Evolutionary conservation across 2,329 filamentous ascomycete genomes (phyloP).

Genomic region (Colletotrichum sp.): DNA sequence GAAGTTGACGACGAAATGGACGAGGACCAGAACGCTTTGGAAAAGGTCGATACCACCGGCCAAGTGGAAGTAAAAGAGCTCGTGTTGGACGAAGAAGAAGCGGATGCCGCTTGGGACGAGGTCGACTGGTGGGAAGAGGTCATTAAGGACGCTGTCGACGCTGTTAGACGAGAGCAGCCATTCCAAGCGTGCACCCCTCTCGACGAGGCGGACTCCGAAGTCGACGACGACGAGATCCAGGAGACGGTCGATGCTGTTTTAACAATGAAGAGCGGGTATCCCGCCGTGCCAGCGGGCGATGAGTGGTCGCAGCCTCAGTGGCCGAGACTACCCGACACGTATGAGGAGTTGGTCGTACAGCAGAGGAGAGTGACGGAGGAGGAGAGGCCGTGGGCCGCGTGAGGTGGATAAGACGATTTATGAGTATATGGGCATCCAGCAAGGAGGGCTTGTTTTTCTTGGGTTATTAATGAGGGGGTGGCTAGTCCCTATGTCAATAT

Average conservation of each 20-base stretch:
- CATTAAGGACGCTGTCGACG: conserved; percentile 19
- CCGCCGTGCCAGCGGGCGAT: conserved; percentile 4
- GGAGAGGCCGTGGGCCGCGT: background rate
- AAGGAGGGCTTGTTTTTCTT: background rate
- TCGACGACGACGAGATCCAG: conserved; percentile 12
- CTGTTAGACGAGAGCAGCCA: conserved; percentile 3
- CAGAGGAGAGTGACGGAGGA: conserved; percentile 6
- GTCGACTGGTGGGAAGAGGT: conserved; percentile 17
- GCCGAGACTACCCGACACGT: conserved; percentile 15
- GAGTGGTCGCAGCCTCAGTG: conserved; percentile 22
- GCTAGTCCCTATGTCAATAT: background rate
- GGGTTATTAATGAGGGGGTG: background rate
- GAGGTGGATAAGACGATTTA: background rate
- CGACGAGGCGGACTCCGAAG: conserved; percentile 20
- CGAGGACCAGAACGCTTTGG: background rate
- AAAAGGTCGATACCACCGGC: background rate
- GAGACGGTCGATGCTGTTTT: conserved; percentile 19
- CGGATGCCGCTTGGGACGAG: conserved; percentile 3
- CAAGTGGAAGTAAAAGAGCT: background rate
- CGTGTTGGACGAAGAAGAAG: background rate
- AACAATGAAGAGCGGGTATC: conserved; percentile 3
- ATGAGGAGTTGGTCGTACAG: conserved; percentile 19
- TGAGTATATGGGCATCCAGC: background rate
- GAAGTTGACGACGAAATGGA: background rate
- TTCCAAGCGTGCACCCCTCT: conserved; percentile 14